Evolutionary conservation across 306 rosid genomes (phyloP), one percentile per base, ranked within the genome.

Genomic region (Acacia confusa): DNA sequence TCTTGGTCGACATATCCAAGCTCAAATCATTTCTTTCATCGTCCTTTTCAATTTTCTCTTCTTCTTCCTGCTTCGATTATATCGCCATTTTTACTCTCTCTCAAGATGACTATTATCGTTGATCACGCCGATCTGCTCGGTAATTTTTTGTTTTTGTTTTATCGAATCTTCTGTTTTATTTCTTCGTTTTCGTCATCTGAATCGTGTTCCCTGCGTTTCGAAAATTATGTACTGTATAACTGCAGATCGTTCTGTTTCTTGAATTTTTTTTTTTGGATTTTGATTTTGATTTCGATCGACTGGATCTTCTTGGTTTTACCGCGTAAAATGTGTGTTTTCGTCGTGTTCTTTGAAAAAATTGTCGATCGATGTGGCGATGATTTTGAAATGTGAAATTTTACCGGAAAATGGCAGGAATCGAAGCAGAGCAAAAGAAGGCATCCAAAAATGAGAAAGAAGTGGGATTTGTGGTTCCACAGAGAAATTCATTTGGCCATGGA

Each of bases 401-500:
- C 14, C 47, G 16, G 24, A 60, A 17, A 57, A 75, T 79, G 82
- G 88, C 92, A 55, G 78, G 88, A 28, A 65, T 48, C 0, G 65
- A 41, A 7, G 63, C 85, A 41, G 60, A 83, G 10, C 47, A 76
- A 84, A 87, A 76, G 81, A 82, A 75, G 30, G 82, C 63, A 66
- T 43, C 44, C 38, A 60, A 40, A 12, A 85, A 87, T 83, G 92
- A 85, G 77, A 85, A 79, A 53, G 92, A 89, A 55, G 40, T 44
- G 70, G 86, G 69, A 77, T 61, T 87, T n/a, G 3, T 32, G 6
- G 90, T 87, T 20, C 94, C 88, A 8, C 93, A 94, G 27, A 91
- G 85, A 66, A 94, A 94, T 79, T 40, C 97, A 15, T 92, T 91
- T 83, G 98, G 98, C 48, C 87, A 84, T 10, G 53, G 89, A 8